These are phyloP conservation scores for Theileria equi DNA, from an alignment of 169 alveolate genomes.

Conservation along the genomic window DNA sequence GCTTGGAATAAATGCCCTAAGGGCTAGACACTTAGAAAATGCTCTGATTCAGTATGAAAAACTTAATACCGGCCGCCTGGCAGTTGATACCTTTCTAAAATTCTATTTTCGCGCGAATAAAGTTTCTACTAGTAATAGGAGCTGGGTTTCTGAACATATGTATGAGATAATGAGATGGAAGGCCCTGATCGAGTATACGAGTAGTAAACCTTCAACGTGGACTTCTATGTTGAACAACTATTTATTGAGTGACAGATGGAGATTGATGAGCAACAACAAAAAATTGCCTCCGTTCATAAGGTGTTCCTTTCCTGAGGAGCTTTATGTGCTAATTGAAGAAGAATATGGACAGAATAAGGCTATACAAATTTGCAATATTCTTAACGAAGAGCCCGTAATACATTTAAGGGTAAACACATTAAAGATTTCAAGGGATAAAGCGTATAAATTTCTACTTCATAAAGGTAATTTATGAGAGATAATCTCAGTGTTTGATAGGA, in stretches of 20 bases:
- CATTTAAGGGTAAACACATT: slow-evolving; percentile 77
- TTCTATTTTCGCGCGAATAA: slow-evolving; percentile 53
- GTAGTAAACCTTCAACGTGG: slow-evolving; percentile 75
- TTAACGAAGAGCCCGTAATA: slow-evolving; percentile 81
- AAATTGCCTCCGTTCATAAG: slow-evolving; percentile 78
- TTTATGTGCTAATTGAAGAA: slow-evolving; percentile 68
- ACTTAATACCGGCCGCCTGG: slow-evolving; percentile 49
- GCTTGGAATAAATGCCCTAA: slow-evolving; percentile 65
- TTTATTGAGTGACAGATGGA: slow-evolving; percentile 76
- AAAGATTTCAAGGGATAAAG: slow-evolving; percentile 69
- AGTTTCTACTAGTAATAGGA: slow-evolving; percentile 49
- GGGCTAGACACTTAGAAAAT: slow-evolving; percentile 76
- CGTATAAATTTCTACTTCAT: slow-evolving; percentile 69
- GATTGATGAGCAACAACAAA: slow-evolving; percentile 72
- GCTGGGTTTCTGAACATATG: slow-evolving; percentile 71
- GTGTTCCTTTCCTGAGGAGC: slow-evolving; percentile 81
- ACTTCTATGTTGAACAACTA: slow-evolving; percentile 68
- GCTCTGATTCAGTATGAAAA: slow-evolving; percentile 65
- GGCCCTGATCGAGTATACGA: slow-evolving; percentile 69
- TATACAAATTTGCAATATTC: slow-evolving; percentile 72
- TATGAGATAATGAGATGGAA: slow-evolving; percentile 75
- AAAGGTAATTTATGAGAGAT: slow-evolving; percentile 33
- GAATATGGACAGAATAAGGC: slow-evolving; percentile 78
- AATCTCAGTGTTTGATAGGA: slow-evolving; percentile 47
- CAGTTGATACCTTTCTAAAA: slow-evolving; percentile 51